Percentiles rank a stretch among this genome's conserved stretches.
Evolutionary conservation across 352 stramenopile genomes (phyloP).

Genomic region (Globisporangium uncinulatum): DNA sequence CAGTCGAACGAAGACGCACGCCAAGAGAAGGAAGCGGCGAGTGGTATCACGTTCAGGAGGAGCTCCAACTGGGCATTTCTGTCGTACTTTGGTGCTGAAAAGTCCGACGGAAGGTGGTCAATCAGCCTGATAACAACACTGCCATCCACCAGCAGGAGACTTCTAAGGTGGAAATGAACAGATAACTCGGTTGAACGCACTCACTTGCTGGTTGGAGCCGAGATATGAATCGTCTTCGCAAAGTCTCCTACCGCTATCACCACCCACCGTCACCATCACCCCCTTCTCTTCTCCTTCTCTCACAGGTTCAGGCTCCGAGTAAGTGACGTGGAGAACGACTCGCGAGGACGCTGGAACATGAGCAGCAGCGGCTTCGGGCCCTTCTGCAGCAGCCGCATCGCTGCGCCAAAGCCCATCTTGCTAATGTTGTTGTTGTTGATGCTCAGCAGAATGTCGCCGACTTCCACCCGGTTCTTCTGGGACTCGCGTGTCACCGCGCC

Average conservation of each 20-base stretch:
- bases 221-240: too few relatives aligned
- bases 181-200: too few relatives aligned
- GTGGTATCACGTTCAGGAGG: too few relatives aligned
- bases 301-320: constrained; percentile 26
- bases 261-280: not conserved
- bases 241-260: not conserved
- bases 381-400: constrained; percentile 84
- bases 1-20: too few relatives aligned
- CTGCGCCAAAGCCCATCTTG: constrained; percentile 83
- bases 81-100: too few relatives aligned
- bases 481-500: constrained; percentile 72
- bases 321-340: constrained; percentile 21
- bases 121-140: too few relatives aligned
- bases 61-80: too few relatives aligned
- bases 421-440: constrained; percentile 92
- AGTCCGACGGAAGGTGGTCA: too few relatives aligned
- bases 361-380: constrained; percentile 80
- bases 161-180: too few relatives aligned
- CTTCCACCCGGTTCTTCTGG: constrained; percentile 80
- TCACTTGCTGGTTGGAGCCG: not conserved
- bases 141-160: not conserved
- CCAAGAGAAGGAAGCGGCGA: too few relatives aligned
- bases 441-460: constrained; percentile 75
- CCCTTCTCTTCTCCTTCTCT: not conserved
- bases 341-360: constrained; percentile 76